Evolutionary conservation across 2,329 filamentous ascomycete genomes (phyloP).

Genomic region (Fusarium annulatum): DNA sequence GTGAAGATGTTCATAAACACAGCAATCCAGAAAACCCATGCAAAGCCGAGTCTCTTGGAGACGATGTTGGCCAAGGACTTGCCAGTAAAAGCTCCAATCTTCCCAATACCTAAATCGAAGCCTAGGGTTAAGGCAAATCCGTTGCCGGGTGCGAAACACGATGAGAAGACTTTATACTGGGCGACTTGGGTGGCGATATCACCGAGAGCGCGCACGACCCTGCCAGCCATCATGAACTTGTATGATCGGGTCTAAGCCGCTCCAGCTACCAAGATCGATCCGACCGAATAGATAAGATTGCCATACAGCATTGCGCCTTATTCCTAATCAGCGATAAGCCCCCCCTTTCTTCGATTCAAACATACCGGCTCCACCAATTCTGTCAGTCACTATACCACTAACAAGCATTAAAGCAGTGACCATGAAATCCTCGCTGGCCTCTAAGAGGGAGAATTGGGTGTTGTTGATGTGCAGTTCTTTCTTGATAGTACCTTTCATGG

Average conservation of each 20-base stretch:
- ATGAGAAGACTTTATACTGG: constrained; percentile 72
- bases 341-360: accelerated
- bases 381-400: constrained; percentile 66
- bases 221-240: constrained; percentile 68
- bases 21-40: constrained; percentile 69
- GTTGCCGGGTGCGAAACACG: constrained; percentile 68
- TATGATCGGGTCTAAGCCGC: constrained; percentile 65
- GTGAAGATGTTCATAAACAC: constrained; percentile 73
- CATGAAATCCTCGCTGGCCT: constrained; percentile 71
- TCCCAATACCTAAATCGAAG: constrained; percentile 67
- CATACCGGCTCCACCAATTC: constrained; percentile 63
- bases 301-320: constrained; percentile 57
- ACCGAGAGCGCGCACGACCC: constrained; percentile 65
- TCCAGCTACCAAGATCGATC: constrained; percentile 65
- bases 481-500: constrained; percentile 70
- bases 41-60: constrained; percentile 55
- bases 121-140: constrained; percentile 70
- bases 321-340: accelerated
- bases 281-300: constrained; percentile 66
- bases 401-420: constrained; percentile 64
- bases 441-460: constrained; percentile 66
- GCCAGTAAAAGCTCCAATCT: constrained; percentile 69
- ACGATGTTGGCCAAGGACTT: constrained; percentile 69
- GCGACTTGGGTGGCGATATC: constrained; percentile 72
- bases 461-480: constrained; percentile 70